Evolutionary conservation across 345 rosid species (phyloP).

Genomic region (Eucalyptus sp.): DNA sequence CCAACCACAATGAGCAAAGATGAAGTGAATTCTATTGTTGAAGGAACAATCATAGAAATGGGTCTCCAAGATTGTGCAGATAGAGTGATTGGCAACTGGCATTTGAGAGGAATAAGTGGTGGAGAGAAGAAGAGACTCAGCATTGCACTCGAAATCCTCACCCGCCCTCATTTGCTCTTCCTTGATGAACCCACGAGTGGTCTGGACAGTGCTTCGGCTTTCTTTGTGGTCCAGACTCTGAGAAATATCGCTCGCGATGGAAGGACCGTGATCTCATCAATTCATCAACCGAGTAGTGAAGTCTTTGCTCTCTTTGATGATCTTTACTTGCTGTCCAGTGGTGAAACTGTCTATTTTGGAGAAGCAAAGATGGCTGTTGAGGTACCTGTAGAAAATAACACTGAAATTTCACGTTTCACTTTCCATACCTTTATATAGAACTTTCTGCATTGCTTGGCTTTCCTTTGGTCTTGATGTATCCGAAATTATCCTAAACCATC

Average conservation of each 20-base stretch:
- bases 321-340: constrained; percentile 56
- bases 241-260: constrained; percentile 56
- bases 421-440: neutral
- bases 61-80: constrained; percentile 70
- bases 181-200: constrained; percentile 77
- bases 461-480: neutral
- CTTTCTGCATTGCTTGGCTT: neutral
- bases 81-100: constrained; percentile 58
- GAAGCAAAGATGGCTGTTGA: constrained; percentile 54
- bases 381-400: constrained; percentile 10
- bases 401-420: neutral
- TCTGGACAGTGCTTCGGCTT: constrained; percentile 72
- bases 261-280: constrained; percentile 47
- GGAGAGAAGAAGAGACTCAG: constrained; percentile 74
- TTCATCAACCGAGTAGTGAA: constrained; percentile 80
- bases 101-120: constrained; percentile 67
- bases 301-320: constrained; percentile 72
- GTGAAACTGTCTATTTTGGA: constrained; percentile 63
- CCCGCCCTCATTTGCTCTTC: constrained; percentile 45
- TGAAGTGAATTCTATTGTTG: constrained; percentile 31
- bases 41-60: constrained; percentile 44
- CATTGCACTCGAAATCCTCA: constrained; percentile 62
- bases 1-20: constrained; percentile 29
- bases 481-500: neutral
- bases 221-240: constrained; percentile 50